Conservation (phyloP, 495 filamentous ascomycete genomes). For the Friedmanniomyces simplex region DNA sequence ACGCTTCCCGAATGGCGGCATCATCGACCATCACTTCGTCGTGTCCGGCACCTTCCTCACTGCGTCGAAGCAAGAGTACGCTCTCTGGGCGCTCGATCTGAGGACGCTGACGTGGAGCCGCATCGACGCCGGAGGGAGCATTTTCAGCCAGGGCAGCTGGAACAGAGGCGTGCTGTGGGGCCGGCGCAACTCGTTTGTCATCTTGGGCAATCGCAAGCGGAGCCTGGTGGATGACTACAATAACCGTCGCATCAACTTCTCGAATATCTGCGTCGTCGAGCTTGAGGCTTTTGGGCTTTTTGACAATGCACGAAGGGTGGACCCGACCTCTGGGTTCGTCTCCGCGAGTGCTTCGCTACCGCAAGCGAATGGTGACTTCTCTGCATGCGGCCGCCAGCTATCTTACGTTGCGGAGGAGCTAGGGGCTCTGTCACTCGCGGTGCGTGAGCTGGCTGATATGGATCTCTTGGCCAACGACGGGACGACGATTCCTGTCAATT, state of each 20-base stretch:
- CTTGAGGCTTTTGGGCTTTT: conserved; percentile 94
- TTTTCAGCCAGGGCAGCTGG: conserved; percentile 95
- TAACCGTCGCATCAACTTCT: conserved; percentile 94
- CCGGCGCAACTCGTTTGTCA: conserved; percentile 84
- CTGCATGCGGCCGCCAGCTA: conserved; percentile 56
- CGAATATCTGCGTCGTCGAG: conserved; percentile 90
- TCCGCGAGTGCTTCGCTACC: conserved; percentile 60
- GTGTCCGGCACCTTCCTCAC: conserved; percentile 95
- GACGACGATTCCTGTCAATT: conserved; percentile 88
- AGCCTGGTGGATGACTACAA: conserved; percentile 98
- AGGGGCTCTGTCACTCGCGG: conserved; percentile 63
- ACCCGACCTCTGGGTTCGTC: conserved; percentile 66
- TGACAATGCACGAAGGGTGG: conserved; percentile 74
- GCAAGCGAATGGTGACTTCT: conserved; percentile 22
- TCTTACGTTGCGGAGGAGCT: conserved; percentile 70
- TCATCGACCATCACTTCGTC: conserved; percentile 90
- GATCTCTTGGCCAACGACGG: conserved; percentile 83
- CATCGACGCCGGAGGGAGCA: conserved; percentile 87
- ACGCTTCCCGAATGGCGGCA: conserved; percentile 87
- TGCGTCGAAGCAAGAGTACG: conserved; percentile 96
- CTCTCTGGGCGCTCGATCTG: conserved; percentile 88
- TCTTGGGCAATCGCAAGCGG: conserved; percentile 83
- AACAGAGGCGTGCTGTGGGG: conserved; percentile 90
- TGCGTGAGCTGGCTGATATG: conserved; percentile 92
- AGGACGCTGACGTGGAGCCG: conserved; percentile 82